Evolutionary conservation across 2,329 filamentous ascomycete genomes (phyloP).

Genomic region (Apiospora marii): DNA sequence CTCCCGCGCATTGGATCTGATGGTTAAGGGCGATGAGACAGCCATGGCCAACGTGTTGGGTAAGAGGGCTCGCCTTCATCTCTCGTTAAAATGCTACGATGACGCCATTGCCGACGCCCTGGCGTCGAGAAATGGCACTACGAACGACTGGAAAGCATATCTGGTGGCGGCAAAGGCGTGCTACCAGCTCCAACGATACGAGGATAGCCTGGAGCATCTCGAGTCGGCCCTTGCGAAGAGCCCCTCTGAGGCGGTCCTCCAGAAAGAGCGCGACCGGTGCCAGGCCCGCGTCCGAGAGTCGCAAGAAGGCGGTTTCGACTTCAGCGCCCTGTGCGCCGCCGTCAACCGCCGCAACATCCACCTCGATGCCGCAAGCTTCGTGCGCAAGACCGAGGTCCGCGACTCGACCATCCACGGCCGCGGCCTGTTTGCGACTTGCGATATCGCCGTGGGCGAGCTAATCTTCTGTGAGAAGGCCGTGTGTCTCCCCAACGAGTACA

Average conservation of each 20-base stretch:
- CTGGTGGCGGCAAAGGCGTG: constrained; percentile 44
- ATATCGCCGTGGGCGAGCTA: constrained; percentile 48
- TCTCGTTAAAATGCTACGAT: constrained; percentile 18
- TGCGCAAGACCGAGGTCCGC: constrained; percentile 42
- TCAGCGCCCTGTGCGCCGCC: constrained; percentile 26
- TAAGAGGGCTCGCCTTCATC: constrained; percentile 9
- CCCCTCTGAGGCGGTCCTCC: background rate
- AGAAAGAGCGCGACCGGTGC: constrained; percentile 31
- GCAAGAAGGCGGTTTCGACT: constrained; percentile 31
- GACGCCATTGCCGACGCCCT: constrained; percentile 9
- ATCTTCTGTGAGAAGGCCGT: constrained; percentile 53
- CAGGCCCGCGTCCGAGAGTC: constrained; percentile 29
- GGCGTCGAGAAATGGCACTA: constrained; percentile 25
- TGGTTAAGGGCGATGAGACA: constrained; percentile 28
- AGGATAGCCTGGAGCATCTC: constrained; percentile 7
- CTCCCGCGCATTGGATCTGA: constrained; percentile 42
- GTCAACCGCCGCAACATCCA: constrained; percentile 31
- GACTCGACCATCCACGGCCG: constrained; percentile 46
- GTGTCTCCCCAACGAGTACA: constrained; percentile 51
- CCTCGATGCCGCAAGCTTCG: constrained; percentile 46
- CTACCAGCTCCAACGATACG: constrained; percentile 41
- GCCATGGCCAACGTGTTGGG: constrained; percentile 35
- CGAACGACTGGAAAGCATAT: constrained; percentile 44
- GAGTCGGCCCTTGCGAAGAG: background rate
- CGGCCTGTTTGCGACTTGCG: constrained; percentile 50